Evolutionary conservation across 805 yeast genomes (phyloP).

Genomic region (Sugiyamaella boreocaroliniensis): DNA sequence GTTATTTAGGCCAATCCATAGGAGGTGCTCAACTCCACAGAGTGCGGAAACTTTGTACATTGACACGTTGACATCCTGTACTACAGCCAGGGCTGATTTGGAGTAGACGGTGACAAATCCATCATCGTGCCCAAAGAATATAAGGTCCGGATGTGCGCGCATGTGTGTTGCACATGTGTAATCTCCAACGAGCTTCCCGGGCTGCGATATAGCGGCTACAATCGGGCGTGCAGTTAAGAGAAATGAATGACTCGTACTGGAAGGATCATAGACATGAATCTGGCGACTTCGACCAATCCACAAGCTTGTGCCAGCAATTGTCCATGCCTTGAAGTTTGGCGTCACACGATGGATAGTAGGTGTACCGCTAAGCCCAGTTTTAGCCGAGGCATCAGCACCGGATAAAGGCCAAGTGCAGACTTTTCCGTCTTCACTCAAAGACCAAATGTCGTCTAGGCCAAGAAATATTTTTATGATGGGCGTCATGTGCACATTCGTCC

Average conservation of each 20-base stretch:
- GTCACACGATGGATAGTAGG: constrained; percentile 28
- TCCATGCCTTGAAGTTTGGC: constrained; percentile 24
- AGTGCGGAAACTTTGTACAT: constrained; percentile 23
- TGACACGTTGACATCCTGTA: constrained; percentile 29
- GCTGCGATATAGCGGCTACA: neutral
- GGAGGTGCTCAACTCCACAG: constrained; percentile 23
- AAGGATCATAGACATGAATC: constrained; percentile 30
- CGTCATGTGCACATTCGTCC: constrained; percentile 20
- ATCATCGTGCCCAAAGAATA: constrained; percentile 36
- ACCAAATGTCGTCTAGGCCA: constrained; percentile 25
- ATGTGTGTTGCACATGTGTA: constrained; percentile 26
- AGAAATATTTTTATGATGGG: constrained; percentile 18
- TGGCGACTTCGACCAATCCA: constrained; percentile 32
- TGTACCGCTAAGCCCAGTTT: constrained; percentile 16
- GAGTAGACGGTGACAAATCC: constrained; percentile 32
- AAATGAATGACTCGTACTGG: constrained; percentile 17
- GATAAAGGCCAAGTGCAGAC: constrained; percentile 28
- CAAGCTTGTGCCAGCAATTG: constrained; percentile 19
- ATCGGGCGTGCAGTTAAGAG: constrained; percentile 24
- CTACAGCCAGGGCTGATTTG: constrained; percentile 19
- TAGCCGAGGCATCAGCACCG: neutral
- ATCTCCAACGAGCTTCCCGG: constrained; percentile 20
- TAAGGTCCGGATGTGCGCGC: constrained; percentile 22
- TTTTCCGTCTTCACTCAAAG: constrained; percentile 35
- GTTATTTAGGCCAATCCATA: constrained; percentile 35